A percentile compares a stretch with the other conserved stretches of the same genome.
Evolutionary conservation across 2,329 filamentous ascomycete species (phyloP).

Genomic region (Aspergillus versicolor): DNA sequence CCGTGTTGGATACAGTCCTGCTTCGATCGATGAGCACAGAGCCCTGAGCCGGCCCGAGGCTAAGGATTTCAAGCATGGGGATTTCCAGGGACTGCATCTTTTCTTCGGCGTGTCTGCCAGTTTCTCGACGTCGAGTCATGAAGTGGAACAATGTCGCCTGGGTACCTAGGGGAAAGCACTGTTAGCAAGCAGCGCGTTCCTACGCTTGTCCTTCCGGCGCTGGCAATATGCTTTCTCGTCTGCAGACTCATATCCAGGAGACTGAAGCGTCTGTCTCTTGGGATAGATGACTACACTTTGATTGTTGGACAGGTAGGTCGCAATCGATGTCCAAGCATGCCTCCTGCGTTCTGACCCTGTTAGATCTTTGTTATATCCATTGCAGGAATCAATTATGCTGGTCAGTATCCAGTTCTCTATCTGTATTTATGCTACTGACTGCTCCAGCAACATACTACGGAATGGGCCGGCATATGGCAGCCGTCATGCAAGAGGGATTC

Average conservation of each 20-base stretch:
- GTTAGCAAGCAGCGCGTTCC: not conserved
- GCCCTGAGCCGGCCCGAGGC: too few species aligned
- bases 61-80: too few species aligned
- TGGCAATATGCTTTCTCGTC: not conserved
- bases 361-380: not conserved
- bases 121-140: not conserved
- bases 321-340: not conserved
- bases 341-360: not conserved
- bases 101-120: fast-evolving
- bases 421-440: not conserved
- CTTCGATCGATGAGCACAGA: too few species aligned
- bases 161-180: not conserved
- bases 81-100: not conserved
- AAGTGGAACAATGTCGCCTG: not conserved
- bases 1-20: too few species aligned
- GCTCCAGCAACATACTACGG: not conserved
- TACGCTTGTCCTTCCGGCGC: not conserved
- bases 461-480: not conserved
- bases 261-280: not conserved
- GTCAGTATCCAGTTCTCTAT: too few species aligned
- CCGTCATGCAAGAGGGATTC: not conserved
- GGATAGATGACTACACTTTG: not conserved
- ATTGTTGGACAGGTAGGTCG: not conserved
- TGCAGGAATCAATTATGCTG: not conserved
- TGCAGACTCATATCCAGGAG: not conserved